phyloP scores from a whole-genome alignment of 2,329 filamentous ascomycete species.

The Cladosporium sp. region DNA sequence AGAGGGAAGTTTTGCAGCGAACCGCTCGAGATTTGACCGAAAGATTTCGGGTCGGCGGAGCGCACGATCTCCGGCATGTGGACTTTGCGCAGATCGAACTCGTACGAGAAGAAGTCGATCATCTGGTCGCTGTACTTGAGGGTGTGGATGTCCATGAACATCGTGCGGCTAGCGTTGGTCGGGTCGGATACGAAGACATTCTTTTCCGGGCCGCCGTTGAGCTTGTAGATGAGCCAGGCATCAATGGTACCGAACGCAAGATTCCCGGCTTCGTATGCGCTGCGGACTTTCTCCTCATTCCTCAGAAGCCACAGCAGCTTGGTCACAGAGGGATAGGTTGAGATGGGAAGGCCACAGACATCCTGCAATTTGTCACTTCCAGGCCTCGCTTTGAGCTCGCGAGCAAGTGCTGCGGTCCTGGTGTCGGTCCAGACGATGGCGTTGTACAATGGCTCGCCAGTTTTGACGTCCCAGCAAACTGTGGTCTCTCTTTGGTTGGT shows the following conservation, averaged over 20 bases:
- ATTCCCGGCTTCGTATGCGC: conserved; percentile 69
- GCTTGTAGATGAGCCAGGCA: conserved; percentile 77
- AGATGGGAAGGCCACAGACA: conserved; percentile 74
- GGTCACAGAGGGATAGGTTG: conserved; percentile 80
- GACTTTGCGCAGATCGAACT: conserved; percentile 64
- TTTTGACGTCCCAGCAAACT: conserved; percentile 74
- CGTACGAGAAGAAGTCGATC: conserved; percentile 63
- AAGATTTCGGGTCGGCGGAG: conserved; percentile 68
- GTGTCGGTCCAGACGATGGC: conserved; percentile 91
- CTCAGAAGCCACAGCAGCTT: conserved; percentile 79
- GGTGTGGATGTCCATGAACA: conserved; percentile 87
- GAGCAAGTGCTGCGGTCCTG: conserved; percentile 66
- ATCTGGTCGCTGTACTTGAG: conserved; percentile 73
- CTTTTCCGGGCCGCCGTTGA: conserved; percentile 65
- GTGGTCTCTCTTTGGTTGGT: conserved; percentile 89
- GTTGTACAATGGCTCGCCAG: conserved; percentile 73
- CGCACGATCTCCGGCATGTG: conserved; percentile 75
- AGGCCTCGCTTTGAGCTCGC: conserved; percentile 63
- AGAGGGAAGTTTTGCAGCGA: conserved; percentile 65
- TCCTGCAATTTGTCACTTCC: conserved; percentile 63
- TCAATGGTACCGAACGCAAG: conserved; percentile 84
- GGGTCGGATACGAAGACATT: conserved; percentile 76
- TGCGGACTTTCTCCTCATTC: conserved; percentile 61
- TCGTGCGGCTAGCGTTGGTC: conserved; percentile 82
- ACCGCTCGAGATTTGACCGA: conserved; percentile 61